Evolutionary conservation across 768 basidiomycete species (phyloP), one percentile per base, ranked within the genome.

Genomic region (Xerocomellus amylosporus): DNA sequence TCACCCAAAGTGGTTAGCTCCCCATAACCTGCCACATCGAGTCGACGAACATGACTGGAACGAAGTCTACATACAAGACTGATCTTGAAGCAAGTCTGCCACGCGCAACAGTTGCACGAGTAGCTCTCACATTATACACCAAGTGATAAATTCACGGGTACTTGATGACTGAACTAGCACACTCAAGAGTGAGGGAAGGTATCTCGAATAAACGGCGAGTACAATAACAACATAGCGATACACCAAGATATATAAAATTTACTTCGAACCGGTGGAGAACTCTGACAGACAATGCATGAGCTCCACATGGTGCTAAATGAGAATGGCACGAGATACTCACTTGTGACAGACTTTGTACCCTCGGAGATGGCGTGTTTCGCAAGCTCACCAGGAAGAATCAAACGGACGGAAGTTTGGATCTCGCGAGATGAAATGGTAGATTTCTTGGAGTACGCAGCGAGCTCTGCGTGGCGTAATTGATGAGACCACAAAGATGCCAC

Each of bases 371-470:
- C 90, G 67, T 91, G 90, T 78, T 92, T 91, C 54, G 88, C 86
- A 42, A 92, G 80, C 71, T 90, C 89, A 75, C 88, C 90, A 49
- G 89, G 88, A 34, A 93, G 81, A 68, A 93, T 90, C 58, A 91
- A 77, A 53, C 90, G 82, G 37, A 92, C 90, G 34, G 84, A 79
- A 2, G 90, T 93, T 74, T 93, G 90, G 67, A 93, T 93, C 73
- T 93, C 90, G 48, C 90, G 87, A 40, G 88, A 90, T n/a, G 90
- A 91, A 71, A 93, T 91, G 15, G 90, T 93, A 4, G 89, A 90
- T 77, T 90, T 90, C 82, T 91, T 90, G 58, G 89, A 88, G 75
- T 92, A 91, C 7, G 86, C 81, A 8, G 90, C 90, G 59, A 93
- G 85, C 73, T 90, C 83, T 85, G 56, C 5, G 2, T 54, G 17